These are phyloP conservation scores for Ceratobasidium sp. DNA, from an alignment of 1,284 basidiomycete genomes.

Conservation along the genomic window DNA sequence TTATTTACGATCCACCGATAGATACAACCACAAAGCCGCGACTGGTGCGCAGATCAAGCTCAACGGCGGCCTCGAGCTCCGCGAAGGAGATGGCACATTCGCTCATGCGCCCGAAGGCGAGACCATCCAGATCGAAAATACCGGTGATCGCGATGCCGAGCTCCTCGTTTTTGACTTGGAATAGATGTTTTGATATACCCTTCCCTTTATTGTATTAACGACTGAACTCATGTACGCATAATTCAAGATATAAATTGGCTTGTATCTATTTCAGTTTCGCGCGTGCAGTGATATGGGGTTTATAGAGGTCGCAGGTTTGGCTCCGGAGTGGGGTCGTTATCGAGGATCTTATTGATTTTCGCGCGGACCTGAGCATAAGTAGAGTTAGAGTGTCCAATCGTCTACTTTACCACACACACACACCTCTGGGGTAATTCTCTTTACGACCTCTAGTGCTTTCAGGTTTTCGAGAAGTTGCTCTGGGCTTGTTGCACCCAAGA, in stretches of 20 bases:
- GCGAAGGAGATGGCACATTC: conserved; percentile 47
- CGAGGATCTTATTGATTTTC: conserved; percentile 76
- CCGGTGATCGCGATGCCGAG: conserved; percentile 40
- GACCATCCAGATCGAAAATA: conserved; percentile 38
- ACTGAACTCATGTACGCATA: conserved; percentile 28
- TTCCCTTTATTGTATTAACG: conserved; percentile 37
- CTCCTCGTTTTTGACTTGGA: conserved; percentile 47
- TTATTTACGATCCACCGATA: not conserved
- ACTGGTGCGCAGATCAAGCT: conserved; percentile 11
- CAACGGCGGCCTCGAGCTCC: conserved; percentile 33
- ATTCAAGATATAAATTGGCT: conserved; percentile 28
- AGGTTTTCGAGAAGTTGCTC: conserved; percentile 77
- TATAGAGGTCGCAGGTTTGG: conserved; percentile 34
- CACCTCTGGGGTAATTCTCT: conserved; percentile 75
- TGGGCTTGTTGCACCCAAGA: conserved; percentile 72
- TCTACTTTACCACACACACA: conserved; percentile 52
- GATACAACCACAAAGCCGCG: conserved; percentile 8
- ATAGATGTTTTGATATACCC: conserved; percentile 23
- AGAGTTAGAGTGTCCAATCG: not conserved
- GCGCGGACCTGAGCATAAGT: conserved; percentile 51
- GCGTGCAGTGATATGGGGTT: not conserved
- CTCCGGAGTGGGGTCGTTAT: conserved; percentile 60
- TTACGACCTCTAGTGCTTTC: conserved; percentile 76
- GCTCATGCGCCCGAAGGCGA: conserved; percentile 20
- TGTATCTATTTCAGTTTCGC: not conserved